Evolutionary conservation across 345 rosid species (phyloP), one percentile per base, ranked within the genome.

Genomic region (Bruguiera gymnorhiza): DNA sequence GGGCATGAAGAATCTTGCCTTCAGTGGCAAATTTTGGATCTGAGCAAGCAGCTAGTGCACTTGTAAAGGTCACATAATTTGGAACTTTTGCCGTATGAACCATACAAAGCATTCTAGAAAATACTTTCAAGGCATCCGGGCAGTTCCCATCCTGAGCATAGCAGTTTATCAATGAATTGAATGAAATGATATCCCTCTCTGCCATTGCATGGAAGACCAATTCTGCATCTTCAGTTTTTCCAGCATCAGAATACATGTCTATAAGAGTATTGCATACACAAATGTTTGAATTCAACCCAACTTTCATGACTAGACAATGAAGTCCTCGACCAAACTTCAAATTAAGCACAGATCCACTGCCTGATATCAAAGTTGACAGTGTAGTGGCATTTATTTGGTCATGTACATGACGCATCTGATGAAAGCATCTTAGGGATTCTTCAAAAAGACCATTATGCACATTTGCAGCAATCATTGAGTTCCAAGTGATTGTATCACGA

Each of bases 401-500:
- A 54, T 84, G 85, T 75, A 72, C 69, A 75, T 27, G 72, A 65
- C 82, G 89, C 97, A 91, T 91, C 74, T 72, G 53, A 70, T 73
- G 32, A 60, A 91, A 93, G 72, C 69, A 70, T 30, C 60, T 50
- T 3, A 91, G 70, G 1, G 91, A 82, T 70, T 82, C 88, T 72
- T 79, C 79, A 16, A 10, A 74, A 58, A 66, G 79, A 26, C 85
- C 87, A 81, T 85, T 81, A 65, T 73, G 91, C n/a, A 77, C 83
- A 74, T 85, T 67, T 30, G 84, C 91, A 26, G 89, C 78, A 63
- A 83, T 79, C 57, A 89, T 82, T 2, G 97, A 83, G 76, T 93
- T 91, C 97, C 97, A 93, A 3, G 97, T 85, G 62, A 93, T 91
- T 1, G 83, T 84, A 72, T 93, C 97, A 65, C 75, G 81, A 29